These are phyloP conservation scores for Euphorbia schlechtendalii DNA, from an alignment of 441 rosid genomes.

Conservation along the genomic window DNA sequence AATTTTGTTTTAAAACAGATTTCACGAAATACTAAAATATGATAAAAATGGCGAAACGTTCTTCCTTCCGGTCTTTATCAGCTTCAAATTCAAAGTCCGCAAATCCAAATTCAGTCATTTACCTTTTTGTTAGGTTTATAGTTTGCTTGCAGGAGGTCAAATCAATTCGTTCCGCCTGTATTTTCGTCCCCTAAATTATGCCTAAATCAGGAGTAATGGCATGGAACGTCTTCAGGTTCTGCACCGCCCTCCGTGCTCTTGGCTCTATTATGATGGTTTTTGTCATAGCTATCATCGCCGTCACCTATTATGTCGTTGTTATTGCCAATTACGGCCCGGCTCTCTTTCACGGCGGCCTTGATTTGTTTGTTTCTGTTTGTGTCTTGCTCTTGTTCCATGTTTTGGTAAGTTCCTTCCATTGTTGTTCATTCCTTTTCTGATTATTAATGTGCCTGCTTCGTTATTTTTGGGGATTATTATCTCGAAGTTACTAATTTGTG, in stretches of 20 bases:
- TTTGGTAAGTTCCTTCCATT: slow-evolving; percentile 35
- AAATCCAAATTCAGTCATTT: neutral
- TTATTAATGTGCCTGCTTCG: neutral
- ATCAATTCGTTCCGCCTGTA: neutral
- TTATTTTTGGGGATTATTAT: neutral
- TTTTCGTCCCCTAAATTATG: neutral
- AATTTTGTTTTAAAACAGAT: too few relatives aligned
- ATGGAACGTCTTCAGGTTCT: slow-evolving; percentile 74
- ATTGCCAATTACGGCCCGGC: slow-evolving; percentile 52
- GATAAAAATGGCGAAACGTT: neutral
- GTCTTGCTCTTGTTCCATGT: slow-evolving; percentile 55
- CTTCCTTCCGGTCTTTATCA: neutral
- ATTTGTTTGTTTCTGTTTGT: slow-evolving; percentile 36
- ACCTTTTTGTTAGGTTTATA: slow-evolving; percentile 7
- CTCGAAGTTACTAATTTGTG: neutral
- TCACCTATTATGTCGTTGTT: slow-evolving; percentile 62
- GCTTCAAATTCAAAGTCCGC: slow-evolving; percentile 14
- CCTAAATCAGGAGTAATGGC: slow-evolving; percentile 37
- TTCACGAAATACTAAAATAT: too few relatives aligned
- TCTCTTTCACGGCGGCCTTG: slow-evolving; percentile 52
- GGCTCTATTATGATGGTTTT: slow-evolving; percentile 72
- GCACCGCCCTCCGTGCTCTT: slow-evolving; percentile 67
- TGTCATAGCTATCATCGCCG: slow-evolving; percentile 57
- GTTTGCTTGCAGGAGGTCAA: neutral
- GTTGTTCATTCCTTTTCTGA: neutral